Evolutionary conservation across 305 asterid genomes (phyloP).

Genomic region (Rubia tinctorum): DNA sequence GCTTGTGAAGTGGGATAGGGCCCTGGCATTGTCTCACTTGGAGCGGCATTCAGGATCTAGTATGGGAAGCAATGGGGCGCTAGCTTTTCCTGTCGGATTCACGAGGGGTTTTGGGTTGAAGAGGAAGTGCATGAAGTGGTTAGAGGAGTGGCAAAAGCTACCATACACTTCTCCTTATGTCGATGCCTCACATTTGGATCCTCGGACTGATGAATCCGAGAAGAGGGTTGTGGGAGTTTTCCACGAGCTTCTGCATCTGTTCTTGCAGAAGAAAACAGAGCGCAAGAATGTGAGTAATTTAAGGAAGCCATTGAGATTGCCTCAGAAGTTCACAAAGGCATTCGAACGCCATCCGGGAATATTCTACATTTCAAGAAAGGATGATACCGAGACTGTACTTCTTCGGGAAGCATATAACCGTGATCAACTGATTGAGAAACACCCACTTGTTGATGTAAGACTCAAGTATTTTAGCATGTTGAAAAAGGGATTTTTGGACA

Average conservation of each 20-base stretch:
- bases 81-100: constrained; percentile 73
- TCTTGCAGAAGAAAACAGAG: constrained; percentile 58
- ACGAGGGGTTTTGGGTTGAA: constrained; percentile 85
- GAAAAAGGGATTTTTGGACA: constrained; percentile 65
- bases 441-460: constrained; percentile 60
- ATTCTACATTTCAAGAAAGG: constrained; percentile 79
- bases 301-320: constrained; percentile 69
- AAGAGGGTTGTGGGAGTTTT: constrained; percentile 89
- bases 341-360: constrained; percentile 92
- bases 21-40: constrained; percentile 58
- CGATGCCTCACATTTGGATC: constrained; percentile 71
- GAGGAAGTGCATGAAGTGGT: constrained; percentile 84
- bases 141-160: constrained; percentile 86
- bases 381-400: constrained; percentile 69
- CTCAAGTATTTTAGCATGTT: constrained; percentile 56
- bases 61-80: constrained; percentile 23
- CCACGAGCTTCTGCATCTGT: constrained; percentile 86
- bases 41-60: constrained; percentile 30
- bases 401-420: constrained; percentile 83
- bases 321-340: constrained; percentile 87
- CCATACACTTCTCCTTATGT: constrained; percentile 81
- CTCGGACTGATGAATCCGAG: constrained; percentile 82
- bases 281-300: constrained; percentile 74
- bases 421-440: constrained; percentile 58
- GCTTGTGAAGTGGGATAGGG: constrained; percentile 58